Conservation (phyloP, 2,329 filamentous ascomycete genomes). For the Ceratocystis papillata region DNA sequence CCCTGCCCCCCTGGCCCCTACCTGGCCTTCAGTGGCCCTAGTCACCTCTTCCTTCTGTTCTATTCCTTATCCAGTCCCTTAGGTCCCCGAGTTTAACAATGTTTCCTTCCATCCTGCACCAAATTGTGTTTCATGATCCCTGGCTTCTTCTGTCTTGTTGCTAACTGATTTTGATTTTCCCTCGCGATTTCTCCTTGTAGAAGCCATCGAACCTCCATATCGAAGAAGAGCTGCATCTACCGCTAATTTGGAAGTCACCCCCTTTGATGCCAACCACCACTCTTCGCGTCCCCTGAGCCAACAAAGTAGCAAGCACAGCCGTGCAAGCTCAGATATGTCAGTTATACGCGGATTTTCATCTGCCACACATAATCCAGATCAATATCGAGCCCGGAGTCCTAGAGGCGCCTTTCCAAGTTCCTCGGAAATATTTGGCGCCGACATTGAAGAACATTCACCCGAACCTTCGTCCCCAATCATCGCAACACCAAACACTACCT, state of each 20-base stretch:
- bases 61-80: background rate
- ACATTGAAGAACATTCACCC: slow-evolving; percentile 27
- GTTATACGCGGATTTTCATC: slow-evolving; percentile 44
- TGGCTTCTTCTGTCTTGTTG: slow-evolving; percentile 11
- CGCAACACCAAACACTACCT: slow-evolving; percentile 13
- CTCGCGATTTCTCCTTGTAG: slow-evolving; percentile 20
- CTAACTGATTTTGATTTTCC: slow-evolving; percentile 23
- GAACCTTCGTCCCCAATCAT: background rate
- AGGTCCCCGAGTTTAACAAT: background rate
- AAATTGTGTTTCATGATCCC: slow-evolving; percentile 19
- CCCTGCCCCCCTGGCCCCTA: background rate
- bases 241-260: slow-evolving; percentile 46
- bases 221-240: slow-evolving; percentile 51
- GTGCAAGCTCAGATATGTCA: slow-evolving; percentile 61
- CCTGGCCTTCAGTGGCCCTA: slow-evolving; percentile 2
- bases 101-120: slow-evolving; percentile 12
- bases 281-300: slow-evolving; percentile 43
- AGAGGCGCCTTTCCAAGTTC: slow-evolving; percentile 35
- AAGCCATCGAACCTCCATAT: slow-evolving; percentile 29
- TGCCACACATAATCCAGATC: slow-evolving; percentile 36
- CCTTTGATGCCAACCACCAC: slow-evolving; percentile 37
- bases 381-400: slow-evolving; percentile 36
- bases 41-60: background rate
- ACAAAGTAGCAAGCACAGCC: slow-evolving; percentile 52
- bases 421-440: slow-evolving; percentile 32